Percentiles rank a stretch among this genome's conserved stretches.
These are phyloP conservation scores for Lachnellula subtilissima DNA, from an alignment of 2,329 filamentous ascomycete species.

Conservation along the genomic window DNA sequence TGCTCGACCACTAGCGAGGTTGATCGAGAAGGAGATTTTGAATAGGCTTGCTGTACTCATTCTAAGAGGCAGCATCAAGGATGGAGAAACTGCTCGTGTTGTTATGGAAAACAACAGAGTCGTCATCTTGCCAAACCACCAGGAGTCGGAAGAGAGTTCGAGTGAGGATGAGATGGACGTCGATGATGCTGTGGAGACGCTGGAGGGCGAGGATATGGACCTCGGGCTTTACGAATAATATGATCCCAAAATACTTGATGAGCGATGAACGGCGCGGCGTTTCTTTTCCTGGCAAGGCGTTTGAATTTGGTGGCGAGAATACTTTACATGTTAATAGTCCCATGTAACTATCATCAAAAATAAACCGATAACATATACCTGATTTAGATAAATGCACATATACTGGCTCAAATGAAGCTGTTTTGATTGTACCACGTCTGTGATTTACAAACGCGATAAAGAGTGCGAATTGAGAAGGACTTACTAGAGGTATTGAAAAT, in stretches of 20 bases:
- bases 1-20: constrained; percentile 76
- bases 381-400: not conserved
- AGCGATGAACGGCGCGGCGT: not conserved
- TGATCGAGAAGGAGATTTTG: constrained; percentile 96
- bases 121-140: constrained; percentile 78
- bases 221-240: constrained; percentile 47
- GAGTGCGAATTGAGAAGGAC: too few species aligned
- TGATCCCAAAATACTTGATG: not conserved
- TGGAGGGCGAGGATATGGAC: constrained; percentile 56
- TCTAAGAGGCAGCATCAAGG: constrained; percentile 74
- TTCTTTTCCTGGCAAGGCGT: not conserved
- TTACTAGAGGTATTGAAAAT: too few species aligned
- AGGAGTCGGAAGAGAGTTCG: constrained; percentile 66
- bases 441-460: not conserved
- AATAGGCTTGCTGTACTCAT: constrained; percentile 91
- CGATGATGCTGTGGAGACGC: constrained; percentile 52
- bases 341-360: not conserved
- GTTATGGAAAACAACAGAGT: constrained; percentile 76
- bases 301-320: not conserved
- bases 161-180: constrained; percentile 64
- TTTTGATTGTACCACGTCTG: not conserved
- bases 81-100: constrained; percentile 79
- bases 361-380: not conserved
- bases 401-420: not conserved
- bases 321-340: not conserved